Base-by-base conservation (phyloP, 257 asterid genomes). In the Verbena officinalis region DNA sequence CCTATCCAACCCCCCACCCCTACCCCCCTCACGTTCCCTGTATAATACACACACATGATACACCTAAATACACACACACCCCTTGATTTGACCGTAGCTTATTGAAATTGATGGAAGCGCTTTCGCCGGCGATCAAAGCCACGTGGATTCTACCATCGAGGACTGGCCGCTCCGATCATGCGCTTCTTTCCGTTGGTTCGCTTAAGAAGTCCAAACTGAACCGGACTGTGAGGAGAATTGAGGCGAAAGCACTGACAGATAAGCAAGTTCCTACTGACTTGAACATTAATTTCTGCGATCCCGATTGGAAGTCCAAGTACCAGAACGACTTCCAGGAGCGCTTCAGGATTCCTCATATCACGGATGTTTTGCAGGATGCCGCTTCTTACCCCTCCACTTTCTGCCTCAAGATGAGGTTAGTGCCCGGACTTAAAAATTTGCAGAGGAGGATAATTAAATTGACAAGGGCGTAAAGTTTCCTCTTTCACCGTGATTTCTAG, bases 351-450 rank as follows among this genome's bases (percentile, higher is more conserved):
- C 96, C 95, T 23, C 97, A 85, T 49, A 15, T 90, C 53, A 79
- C 86, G 1, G 89, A 87, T 77, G 74, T 70, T n/a, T 64, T 82
- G 14, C 65, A 72, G 30, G 87, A 85, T 64, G 80, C 92, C 48
- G 87, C 73, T 73, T 78, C 87, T 4, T 84, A 82, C 50, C 97
- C 96, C 36, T 90, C 97, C 16, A 84, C 97, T 52, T 90, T 90
- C 69, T 81, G 96, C 66, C 95, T 85, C 49, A 77, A 70, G 66
- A 90, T 87, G 97, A 85, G 97, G 97, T 90, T 51, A 2, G 31
- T 14, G 8, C 4, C 8, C 30, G 19, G 49, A 51, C 23, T 23
- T 42, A 4, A 12, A n/a, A 20, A 9, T 52, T 43, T 21, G 55
- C 2, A 15, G 55, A 10, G 16, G 22, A 20, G 31, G 13, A 15